Conservation (phyloP, 1,284 basidiomycete genomes). For the Ustilago xerochloae region DNA sequence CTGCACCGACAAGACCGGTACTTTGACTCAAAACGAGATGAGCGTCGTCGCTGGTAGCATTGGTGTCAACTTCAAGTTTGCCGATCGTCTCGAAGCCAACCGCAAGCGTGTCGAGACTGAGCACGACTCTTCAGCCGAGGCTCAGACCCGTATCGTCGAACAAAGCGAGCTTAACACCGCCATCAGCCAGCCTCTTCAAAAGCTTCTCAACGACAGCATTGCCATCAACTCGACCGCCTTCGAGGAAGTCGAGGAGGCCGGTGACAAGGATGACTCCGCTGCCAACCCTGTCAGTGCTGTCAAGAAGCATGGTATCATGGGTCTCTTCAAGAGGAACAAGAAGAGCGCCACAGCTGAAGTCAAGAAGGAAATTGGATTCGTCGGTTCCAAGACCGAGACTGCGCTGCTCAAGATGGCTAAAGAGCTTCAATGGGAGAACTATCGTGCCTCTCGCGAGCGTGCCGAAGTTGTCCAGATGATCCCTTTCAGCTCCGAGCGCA, state of each 20-base stretch:
- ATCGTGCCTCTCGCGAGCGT: constrained; percentile 76
- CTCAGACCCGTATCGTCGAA: constrained; percentile 87
- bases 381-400: constrained; percentile 96
- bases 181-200: constrained; percentile 75
- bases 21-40: constrained; percentile 92
- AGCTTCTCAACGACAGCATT: constrained; percentile 85
- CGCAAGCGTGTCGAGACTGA: constrained; percentile 79
- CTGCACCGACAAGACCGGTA: constrained; percentile 91
- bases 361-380: constrained; percentile 73
- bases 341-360: constrained; percentile 31
- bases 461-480: constrained; percentile 86
- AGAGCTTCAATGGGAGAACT: constrained; percentile 83
- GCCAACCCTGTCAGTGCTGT: constrained; percentile 28
- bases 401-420: constrained; percentile 91
- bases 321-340: constrained; percentile 33
- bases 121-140: constrained; percentile 53
- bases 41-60: constrained; percentile 93
- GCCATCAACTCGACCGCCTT: constrained; percentile 96
- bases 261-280: neutral
- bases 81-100: constrained; percentile 81
- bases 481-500: constrained; percentile 93
- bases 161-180: constrained; percentile 71
- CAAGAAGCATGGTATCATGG: constrained; percentile 39
- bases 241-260: constrained; percentile 70
- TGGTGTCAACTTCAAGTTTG: constrained; percentile 93